phyloP scores from a whole-genome alignment of 345 rosid species.

The Dovyalis caffra region DNA sequence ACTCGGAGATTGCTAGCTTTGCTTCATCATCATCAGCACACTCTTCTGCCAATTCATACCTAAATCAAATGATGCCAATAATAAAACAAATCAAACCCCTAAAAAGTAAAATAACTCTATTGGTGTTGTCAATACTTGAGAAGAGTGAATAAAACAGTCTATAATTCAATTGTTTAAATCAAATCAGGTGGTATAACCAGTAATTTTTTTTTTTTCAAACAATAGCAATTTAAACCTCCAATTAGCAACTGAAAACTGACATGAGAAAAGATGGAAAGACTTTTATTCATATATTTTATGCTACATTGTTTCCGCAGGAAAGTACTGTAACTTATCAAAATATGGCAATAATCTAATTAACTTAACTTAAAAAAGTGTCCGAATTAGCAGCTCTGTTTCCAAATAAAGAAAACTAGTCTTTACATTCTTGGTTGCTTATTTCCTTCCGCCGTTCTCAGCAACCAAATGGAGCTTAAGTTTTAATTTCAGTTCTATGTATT shows the following conservation, averaged over 20 bases:
- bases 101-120: not conserved
- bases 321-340: not conserved
- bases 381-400: not conserved
- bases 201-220: constrained; percentile 7
- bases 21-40: constrained; percentile 98
- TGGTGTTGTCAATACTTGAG: not conserved
- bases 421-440: constrained; percentile 1
- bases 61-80: constrained; percentile 21
- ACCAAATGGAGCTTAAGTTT: constrained; percentile 6
- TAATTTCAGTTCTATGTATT: not conserved
- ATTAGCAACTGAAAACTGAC: constrained; percentile 22
- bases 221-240: constrained; percentile 20
- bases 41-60: constrained; percentile 85
- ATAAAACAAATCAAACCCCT: constrained; percentile 7
- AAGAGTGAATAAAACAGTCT: not conserved
- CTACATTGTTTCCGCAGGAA: not conserved
- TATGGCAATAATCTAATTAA: not conserved
- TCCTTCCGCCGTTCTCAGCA: constrained; percentile 14
- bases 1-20: constrained; percentile 56
- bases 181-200: constrained; percentile 3
- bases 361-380: not conserved
- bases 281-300: not conserved
- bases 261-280: constrained; percentile 9
- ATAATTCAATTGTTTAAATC: not conserved
- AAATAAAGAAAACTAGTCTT: not conserved